Evolutionary conservation across 1,284 basidiomycete species (phyloP), one percentile per base, ranked within the genome.

Genomic region (Papiliotrema fonsecae): DNA sequence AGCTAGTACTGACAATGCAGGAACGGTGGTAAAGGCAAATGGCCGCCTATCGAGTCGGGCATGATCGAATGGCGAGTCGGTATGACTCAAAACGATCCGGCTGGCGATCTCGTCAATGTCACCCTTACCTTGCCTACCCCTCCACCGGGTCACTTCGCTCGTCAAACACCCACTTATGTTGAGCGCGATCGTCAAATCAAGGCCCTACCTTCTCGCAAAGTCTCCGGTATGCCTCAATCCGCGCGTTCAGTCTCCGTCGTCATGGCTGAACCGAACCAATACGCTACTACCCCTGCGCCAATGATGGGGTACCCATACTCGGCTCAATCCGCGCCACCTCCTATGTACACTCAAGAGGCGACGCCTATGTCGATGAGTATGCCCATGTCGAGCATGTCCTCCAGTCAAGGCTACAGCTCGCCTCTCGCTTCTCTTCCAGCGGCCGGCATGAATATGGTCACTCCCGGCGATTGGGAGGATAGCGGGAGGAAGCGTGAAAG

Each of bases 31-130:
- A 70, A 69, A 45, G 55, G 56, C 50, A 68, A 68, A 41, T 73
- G 69, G 69, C 59, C 57, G 22, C 61, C 65, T 16, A 72, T 74
- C 54, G 68, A 71, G 22, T 28, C 51, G 2, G 68, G 64, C 4
- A 52, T 71, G 57, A 52, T 72, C 47, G 54, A 61, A 31, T 74
- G 72, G 72, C 50, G 46, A 5, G 32, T 44, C 19, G 61, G 58
- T 13, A 58, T 58, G 50, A 49, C 45, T 4, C 52, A 58, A 35
- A 58, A 55, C 35, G 71, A 73, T 43, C 71, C 72, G 0, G 71
- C 67, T 18, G 52, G 52, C 25, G 71, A 74, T 46, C 56, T 72
- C 3, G 51, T 47, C 42, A 60, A 62, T 48, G 62, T 66, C 21
- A 64, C 64, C 28, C 49, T 67, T 28, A 67, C 64, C 13, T 45